A percentile compares a stretch with the other conserved stretches of the same genome.
phyloP scores from a whole-genome alignment of 2,329 filamentous ascomycete genomes.

The Pseudogymnoascus destructans region DNA sequence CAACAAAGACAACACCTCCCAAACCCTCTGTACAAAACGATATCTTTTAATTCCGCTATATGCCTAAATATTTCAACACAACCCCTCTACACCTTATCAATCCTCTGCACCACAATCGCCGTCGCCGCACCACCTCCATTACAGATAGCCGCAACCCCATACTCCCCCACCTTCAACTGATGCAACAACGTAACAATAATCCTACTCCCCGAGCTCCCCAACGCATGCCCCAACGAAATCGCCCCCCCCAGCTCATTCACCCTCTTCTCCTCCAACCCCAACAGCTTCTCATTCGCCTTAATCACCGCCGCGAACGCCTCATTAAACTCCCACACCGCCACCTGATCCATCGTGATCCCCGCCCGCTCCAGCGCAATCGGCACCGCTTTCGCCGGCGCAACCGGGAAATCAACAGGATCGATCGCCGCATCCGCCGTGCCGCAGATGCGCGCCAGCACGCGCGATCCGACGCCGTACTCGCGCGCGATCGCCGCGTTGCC shows the following conservation, averaged over 20 bases:
- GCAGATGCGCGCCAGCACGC: constrained; percentile 78
- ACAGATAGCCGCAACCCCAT: constrained; percentile 90
- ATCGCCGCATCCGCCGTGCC: constrained; percentile 80
- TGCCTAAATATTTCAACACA: not conserved
- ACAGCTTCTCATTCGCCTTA: constrained; percentile 86
- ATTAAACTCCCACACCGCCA: constrained; percentile 96
- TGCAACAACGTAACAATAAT: constrained; percentile 85
- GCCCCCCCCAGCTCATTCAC: constrained; percentile 86
- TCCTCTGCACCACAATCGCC: constrained; percentile 58
- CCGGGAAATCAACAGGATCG: constrained; percentile 84
- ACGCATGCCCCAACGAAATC: constrained; percentile 80
- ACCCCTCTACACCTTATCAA: not conserved
- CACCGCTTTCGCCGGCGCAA: constrained; percentile 85
- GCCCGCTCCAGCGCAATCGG: constrained; percentile 79
- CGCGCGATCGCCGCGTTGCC: constrained; percentile 69
- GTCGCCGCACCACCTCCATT: constrained; percentile 91
- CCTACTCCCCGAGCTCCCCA: constrained; percentile 85
- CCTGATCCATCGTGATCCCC: constrained; percentile 80
- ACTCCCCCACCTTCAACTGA: constrained; percentile 80
- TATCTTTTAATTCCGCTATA: not conserved
- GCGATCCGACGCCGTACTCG: constrained; percentile 62
- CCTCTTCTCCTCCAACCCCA: constrained; percentile 63
- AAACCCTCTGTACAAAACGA: not conserved
- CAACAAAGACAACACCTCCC: not conserved
- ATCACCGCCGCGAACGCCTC: constrained; percentile 95